phyloP scores from a whole-genome alignment of 129 eudicot genomes.

The Flaveria robusta region DNA sequence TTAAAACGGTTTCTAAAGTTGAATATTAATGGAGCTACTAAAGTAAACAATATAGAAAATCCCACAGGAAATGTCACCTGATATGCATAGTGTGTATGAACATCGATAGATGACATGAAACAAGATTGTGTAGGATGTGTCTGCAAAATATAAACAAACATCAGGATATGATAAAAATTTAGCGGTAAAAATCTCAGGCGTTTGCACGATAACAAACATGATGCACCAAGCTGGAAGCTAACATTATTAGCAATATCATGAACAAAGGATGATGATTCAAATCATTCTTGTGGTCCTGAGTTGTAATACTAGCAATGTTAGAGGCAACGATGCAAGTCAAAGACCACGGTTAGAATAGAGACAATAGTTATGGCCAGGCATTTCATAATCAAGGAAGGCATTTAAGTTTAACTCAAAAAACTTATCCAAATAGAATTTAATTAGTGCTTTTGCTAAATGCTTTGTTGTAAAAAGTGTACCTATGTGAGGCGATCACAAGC shows the following conservation, averaged over 20 bases:
- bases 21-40: not conserved
- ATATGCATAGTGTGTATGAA: conserved; percentile 95
- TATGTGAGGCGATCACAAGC: too few species aligned
- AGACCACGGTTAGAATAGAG: too few species aligned
- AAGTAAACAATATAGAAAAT: not conserved
- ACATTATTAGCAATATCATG: not conserved
- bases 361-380: too few species aligned
- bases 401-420: too few species aligned
- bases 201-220: conserved; percentile 15
- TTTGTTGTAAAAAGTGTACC: too few species aligned
- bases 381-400: too few species aligned
- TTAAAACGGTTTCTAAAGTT: not conserved
- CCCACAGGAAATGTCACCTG: conserved; percentile 57
- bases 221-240: not conserved
- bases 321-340: too few species aligned
- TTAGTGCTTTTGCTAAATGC: too few species aligned
- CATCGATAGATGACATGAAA: conserved; percentile 98
- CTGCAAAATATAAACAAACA: conserved; percentile 51
- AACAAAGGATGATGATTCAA: not conserved
- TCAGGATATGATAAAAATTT: conserved; percentile 9
- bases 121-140: conserved; percentile 98
- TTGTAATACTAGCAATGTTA: too few species aligned
- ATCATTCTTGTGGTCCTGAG: not conserved
- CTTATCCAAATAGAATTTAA: too few species aligned
- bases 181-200: conserved; percentile 8